Evolutionary conservation across 129 eudicot species (phyloP).

Genomic region (Rutidosis leptorrhynchoides): DNA sequence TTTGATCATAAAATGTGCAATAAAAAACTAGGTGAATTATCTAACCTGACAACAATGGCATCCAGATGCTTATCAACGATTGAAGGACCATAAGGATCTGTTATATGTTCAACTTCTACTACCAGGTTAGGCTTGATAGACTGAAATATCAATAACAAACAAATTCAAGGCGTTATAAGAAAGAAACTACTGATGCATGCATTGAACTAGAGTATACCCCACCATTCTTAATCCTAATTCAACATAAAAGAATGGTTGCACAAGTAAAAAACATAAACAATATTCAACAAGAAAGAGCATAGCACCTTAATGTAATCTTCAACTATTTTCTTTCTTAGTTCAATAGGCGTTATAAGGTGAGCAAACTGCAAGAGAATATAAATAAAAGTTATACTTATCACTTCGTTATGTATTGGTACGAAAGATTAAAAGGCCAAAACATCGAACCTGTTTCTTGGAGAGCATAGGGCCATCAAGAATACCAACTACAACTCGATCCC

Average conservation of each 20-base stretch:
- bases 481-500: conserved; percentile 78
- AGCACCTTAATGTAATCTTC: conserved; percentile 79
- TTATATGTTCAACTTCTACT: conserved; percentile 77
- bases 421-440: neutral
- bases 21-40: neutral
- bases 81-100: conserved; percentile 94
- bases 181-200: neutral
- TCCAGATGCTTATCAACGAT: conserved; percentile 72
- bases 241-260: neutral
- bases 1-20: neutral
- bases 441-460: conserved; percentile 59
- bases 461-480: conserved; percentile 86
- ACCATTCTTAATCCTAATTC: neutral
- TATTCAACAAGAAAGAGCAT: neutral
- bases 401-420: neutral
- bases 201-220: neutral
- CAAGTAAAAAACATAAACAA: neutral
- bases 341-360: conserved; percentile 71
- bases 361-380: conserved; percentile 54
- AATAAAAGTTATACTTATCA: conserved; percentile 3
- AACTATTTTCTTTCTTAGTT: conserved; percentile 55
- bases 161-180: neutral
- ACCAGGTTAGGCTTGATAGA: conserved; percentile 71
- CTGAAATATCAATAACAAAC: conserved; percentile 34
- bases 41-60: conserved; percentile 45